phyloP scores from a whole-genome alignment of 176 grass and related monocot species.

The Chloris gayana region DNA sequence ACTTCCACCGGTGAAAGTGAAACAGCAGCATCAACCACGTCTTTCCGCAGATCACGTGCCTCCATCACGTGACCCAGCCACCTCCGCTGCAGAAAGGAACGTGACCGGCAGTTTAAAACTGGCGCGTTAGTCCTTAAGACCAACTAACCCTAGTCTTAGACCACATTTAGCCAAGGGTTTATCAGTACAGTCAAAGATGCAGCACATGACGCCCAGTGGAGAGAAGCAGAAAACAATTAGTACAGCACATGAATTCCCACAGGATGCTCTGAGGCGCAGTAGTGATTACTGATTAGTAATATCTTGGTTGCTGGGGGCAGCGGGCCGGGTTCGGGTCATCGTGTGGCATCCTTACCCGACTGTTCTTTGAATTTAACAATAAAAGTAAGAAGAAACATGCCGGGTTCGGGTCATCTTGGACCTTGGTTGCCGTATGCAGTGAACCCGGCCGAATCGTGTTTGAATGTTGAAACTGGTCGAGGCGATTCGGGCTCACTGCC shows the following conservation, averaged over 20 bases:
- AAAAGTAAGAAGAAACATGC: no score
- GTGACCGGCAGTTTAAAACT: conserved; percentile 36
- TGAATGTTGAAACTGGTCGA: neutral
- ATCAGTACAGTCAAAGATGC: conserved; percentile 54
- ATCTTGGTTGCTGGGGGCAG: neutral
- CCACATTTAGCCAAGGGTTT: conserved; percentile 23
- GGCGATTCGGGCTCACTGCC: no score
- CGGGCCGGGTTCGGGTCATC: conserved; percentile 17
- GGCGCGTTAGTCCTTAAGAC: neutral
- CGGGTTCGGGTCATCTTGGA: no score
- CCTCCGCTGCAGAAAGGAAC: neutral
- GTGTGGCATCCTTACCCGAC: neutral
- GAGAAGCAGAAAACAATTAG: conserved; percentile 19
- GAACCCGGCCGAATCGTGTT: no score
- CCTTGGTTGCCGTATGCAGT: no score
- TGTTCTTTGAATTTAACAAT: neutral
- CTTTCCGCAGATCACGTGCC: conserved; percentile 22
- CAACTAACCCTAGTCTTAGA: conserved; percentile 33
- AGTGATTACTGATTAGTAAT: neutral
- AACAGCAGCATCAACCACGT: neutral
- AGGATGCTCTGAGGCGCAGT: neutral
- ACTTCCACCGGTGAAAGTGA: conserved; percentile 34
- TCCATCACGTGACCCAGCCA: conserved; percentile 37
- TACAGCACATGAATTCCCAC: conserved; percentile 44
- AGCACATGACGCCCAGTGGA: conserved; percentile 46